These are phyloP conservation scores for Hypoxylon sp. DNA, from an alignment of 2,329 filamentous ascomycete genomes.

Conservation along the genomic window DNA sequence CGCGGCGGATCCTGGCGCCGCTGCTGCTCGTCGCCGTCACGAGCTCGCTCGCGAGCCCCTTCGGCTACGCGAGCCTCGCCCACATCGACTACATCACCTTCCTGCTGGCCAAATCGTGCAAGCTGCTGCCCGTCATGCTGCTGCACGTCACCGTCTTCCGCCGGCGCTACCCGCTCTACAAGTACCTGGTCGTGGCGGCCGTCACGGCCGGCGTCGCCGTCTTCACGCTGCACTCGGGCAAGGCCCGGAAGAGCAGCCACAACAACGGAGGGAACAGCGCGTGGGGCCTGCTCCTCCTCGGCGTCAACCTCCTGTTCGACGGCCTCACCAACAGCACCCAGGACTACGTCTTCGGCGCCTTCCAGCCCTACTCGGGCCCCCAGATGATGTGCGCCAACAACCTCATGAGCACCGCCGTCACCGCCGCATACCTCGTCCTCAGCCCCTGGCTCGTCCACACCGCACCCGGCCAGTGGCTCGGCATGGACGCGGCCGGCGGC, in stretches of 20 bases:
- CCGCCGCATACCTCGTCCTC: constrained; percentile 75
- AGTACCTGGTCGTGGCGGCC: constrained; percentile 90
- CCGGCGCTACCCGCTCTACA: constrained; percentile 89
- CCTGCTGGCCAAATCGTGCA: constrained; percentile 96
- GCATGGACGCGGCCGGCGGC: constrained; percentile 69
- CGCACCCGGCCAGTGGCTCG: constrained; percentile 68
- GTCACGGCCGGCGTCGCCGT: constrained; percentile 93
- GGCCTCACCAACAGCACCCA: constrained; percentile 96
- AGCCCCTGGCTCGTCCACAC: constrained; percentile 82
- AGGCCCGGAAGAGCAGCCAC: constrained; percentile 55
- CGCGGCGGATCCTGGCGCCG: constrained; percentile 74
- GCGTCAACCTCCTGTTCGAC: constrained; percentile 92
- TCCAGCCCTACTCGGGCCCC: constrained; percentile 83
- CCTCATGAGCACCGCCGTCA: constrained; percentile 81
- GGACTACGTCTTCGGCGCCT: constrained; percentile 87
- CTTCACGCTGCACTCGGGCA: constrained; percentile 86
- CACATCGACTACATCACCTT: constrained; percentile 99
- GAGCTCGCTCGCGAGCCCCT: constrained; percentile 88
- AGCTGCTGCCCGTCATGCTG: constrained; percentile 98
- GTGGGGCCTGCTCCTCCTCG: constrained; percentile 84
- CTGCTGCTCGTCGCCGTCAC: constrained; percentile 87
- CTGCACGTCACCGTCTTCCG: constrained; percentile 92
- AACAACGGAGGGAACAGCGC: constrained; percentile 64
- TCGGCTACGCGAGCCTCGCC: constrained; percentile 89
- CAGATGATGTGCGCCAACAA: constrained; percentile 99